A percentile compares a stretch with the other conserved stretches of the same genome.
These are phyloP conservation scores for Boletus pseudo-olivaceus DNA, from an alignment of 768 basidiomycete species.

Conservation along the genomic window DNA sequence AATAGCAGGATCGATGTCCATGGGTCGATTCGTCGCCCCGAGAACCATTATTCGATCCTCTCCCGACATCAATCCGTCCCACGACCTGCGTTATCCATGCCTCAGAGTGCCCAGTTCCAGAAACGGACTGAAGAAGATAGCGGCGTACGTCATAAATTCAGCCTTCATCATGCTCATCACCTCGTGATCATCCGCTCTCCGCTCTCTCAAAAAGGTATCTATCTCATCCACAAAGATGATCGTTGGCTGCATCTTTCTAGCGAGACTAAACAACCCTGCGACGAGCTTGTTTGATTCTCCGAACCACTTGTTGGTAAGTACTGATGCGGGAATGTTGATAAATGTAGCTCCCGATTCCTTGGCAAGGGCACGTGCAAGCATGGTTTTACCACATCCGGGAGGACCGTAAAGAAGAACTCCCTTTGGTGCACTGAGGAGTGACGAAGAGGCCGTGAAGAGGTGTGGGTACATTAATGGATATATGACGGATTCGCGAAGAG, in stretches of 20 bases:
- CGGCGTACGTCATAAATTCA: slow-evolving; percentile 83
- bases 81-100: slow-evolving; percentile 50
- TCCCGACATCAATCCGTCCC: slow-evolving; percentile 89
- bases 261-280: slow-evolving; percentile 89
- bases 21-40: slow-evolving; percentile 93
- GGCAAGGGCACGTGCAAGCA: slow-evolving; percentile 98
- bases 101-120: neutral
- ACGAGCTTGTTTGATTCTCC: slow-evolving; percentile 95
- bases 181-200: slow-evolving; percentile 88
- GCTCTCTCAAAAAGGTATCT: slow-evolving; percentile 88
- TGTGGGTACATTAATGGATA: slow-evolving; percentile 90
- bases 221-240: slow-evolving; percentile 99
- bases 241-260: slow-evolving; percentile 86
- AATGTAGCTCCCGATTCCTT: slow-evolving; percentile 98
- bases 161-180: slow-evolving; percentile 99
- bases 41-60: slow-evolving; percentile 84
- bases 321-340: slow-evolving; percentile 79
- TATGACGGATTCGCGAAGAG: slow-evolving; percentile 92
- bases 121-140: neutral
- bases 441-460: slow-evolving; percentile 77
- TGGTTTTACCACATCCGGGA: slow-evolving; percentile 98
- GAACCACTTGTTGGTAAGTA: slow-evolving; percentile 79
- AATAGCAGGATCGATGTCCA: slow-evolving; percentile 85
- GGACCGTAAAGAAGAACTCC: slow-evolving; percentile 95
- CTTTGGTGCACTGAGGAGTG: slow-evolving; percentile 87